Base-by-base conservation (phyloP, 306 rosid genomes). In the Cicer yamashitae region DNA sequence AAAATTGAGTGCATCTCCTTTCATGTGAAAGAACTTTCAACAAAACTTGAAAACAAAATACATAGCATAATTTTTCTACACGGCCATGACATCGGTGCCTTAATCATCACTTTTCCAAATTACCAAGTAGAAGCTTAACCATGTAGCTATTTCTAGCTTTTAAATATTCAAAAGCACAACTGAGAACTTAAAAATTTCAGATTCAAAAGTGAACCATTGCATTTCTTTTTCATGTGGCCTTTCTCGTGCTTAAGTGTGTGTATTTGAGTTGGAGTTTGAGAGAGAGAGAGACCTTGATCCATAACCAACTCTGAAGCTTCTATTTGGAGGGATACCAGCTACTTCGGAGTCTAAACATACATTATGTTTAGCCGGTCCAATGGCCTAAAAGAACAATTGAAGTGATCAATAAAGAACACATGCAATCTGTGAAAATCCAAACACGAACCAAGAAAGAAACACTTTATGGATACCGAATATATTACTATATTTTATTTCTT, bases 241-340 rank as follows among this genome's bases (percentile, higher is more conserved):
- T 18, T 71, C 15, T 17, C 41, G 54, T 67, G 39, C 52, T 45
- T 38, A 66, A 38, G 71, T 12, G 67, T 41, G 58, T 45, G 47
- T 38, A 58, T 25, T 69, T 50, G 71, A 44, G 58, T 70, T 46
- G 18, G 75, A 73, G 82, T 18, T 30, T 30, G 73, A 52, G 65
- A 60, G 81, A 67, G 74, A 44, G 64, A 37, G 47, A 67, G 46
- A 91, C 97, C 97, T 91, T 75, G 89, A 78, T 51, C 79, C 84
- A 30, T 81, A 61, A 58, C 71, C 89, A 34, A 75, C 20, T 85
- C 77, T 89, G 68, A 86, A 71, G 73, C 82, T 82, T 79, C 84
- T 85, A 72, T 78, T 74, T 30, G 84, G 83, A 83, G 71, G 79
- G 58, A 14, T 86, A 18, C 82, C 79, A 63, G 73, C 66, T 64